Percentiles rank a stretch among this genome's conserved stretches.
These are phyloP conservation scores for Daedaleopsis sinensis DNA, from an alignment of 768 basidiomycete genomes.

Conservation along the genomic window DNA sequence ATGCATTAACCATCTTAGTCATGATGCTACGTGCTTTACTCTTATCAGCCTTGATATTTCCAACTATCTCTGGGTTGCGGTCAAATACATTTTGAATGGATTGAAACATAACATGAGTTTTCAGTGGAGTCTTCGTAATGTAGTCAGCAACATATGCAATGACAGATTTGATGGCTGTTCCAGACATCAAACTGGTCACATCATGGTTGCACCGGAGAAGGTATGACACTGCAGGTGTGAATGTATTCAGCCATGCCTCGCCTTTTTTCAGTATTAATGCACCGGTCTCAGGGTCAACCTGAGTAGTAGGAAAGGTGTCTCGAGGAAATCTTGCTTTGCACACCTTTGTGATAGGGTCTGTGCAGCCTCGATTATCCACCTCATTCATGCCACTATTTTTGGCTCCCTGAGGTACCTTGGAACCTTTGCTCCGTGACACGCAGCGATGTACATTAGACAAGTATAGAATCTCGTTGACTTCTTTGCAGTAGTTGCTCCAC, in stretches of 20 bases:
- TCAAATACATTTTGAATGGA: neutral
- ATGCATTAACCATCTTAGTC: constrained; percentile 8
- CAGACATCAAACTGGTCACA: constrained; percentile 1
- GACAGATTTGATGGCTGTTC: neutral
- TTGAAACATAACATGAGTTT: neutral
- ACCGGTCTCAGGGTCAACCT: constrained; percentile 2
- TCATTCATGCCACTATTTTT: too few species aligned
- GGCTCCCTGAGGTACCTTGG: neutral
- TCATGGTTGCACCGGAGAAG: neutral
- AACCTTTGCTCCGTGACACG: neutral
- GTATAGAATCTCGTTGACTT: neutral
- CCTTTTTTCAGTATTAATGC: constrained; percentile 1
- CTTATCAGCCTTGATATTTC: neutral
- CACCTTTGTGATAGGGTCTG: neutral
- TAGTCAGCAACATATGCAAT: constrained; percentile 3
- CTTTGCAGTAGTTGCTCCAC: neutral
- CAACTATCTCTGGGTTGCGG: neutral
- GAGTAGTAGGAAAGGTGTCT: neutral
- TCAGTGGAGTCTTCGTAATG: neutral
- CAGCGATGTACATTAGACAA: neutral
- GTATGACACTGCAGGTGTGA: neutral
- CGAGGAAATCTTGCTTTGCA: constrained; percentile 1
- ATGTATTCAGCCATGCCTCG: constrained; percentile 2
- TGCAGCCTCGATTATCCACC: neutral
- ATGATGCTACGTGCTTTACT: constrained; percentile 1